Evolutionary conservation across 495 filamentous ascomycete species (phyloP).

Genomic region (Elaphomyces granulatus): DNA sequence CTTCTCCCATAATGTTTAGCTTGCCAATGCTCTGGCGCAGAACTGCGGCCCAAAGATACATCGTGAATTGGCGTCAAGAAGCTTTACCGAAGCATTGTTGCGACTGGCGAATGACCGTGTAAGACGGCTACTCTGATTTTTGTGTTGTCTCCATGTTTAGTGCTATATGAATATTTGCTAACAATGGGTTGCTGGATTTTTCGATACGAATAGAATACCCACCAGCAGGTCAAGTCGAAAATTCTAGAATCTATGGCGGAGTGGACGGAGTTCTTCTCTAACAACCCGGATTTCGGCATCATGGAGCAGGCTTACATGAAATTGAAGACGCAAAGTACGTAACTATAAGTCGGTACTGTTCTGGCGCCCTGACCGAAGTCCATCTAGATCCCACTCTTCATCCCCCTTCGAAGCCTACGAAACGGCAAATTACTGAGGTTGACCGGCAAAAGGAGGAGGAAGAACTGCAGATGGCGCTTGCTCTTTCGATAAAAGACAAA

Average conservation of each 20-base stretch:
- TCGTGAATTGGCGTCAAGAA: slow-evolving; percentile 81
- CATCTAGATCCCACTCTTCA: slow-evolving; percentile 86
- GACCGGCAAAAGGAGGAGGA: slow-evolving; percentile 96
- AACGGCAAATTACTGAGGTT: slow-evolving; percentile 73
- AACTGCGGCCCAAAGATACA: slow-evolving; percentile 90
- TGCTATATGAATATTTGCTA: no score
- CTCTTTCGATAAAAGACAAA: slow-evolving; percentile 79
- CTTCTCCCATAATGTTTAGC: slow-evolving; percentile 18
- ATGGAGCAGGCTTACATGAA: slow-evolving; percentile 94
- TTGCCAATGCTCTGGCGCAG: slow-evolving; percentile 87
- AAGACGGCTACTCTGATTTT: slow-evolving; percentile 7
- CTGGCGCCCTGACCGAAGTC: no score
- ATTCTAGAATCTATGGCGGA: slow-evolving; percentile 93
- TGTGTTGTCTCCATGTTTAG: no score
- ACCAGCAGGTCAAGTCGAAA: slow-evolving; percentile 92
- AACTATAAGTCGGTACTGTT: no score
- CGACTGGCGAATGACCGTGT: slow-evolving; percentile 78
- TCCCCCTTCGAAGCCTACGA: slow-evolving; percentile 82
- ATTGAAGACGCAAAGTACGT: slow-evolving; percentile 61
- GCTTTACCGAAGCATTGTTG: slow-evolving; percentile 89
- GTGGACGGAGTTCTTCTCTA: slow-evolving; percentile 89
- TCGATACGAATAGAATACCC: slow-evolving; percentile 60
- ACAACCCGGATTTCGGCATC: slow-evolving; percentile 83
- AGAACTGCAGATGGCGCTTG: slow-evolving; percentile 91
- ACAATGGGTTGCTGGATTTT: background rate